Base-by-base conservation (phyloP, 176 grass and related monocot genomes). In the Musa acuminata region DNA sequence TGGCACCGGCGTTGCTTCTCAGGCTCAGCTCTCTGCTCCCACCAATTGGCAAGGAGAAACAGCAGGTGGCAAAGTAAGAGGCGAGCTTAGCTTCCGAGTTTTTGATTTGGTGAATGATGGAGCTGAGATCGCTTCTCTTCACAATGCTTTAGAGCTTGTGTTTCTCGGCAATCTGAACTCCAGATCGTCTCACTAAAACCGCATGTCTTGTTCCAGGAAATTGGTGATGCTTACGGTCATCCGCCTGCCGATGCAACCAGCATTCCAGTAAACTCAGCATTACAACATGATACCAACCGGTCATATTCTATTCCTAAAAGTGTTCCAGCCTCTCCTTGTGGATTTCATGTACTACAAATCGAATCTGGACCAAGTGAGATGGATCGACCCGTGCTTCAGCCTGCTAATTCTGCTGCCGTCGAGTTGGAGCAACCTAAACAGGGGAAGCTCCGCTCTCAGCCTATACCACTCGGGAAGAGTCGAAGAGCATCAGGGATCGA, bases 401-500 rank as follows among this genome's bases (percentile, higher is more conserved):
- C 67, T 17, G 13, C 67, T 50, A 13, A 29, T 48, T 14, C 68
- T 74, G 51, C 72, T 19, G 20, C 52, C 9, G 51, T 20, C 50
- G 1, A 54, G 22, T 13, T 27, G 71, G 54, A 71, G 11, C 51
- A 49, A 1, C 80, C 89, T n/a, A 78, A 60, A 71, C 79, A 80
- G 59, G 51, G 80, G 2, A 81, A 77, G 76, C 92, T 86, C 60
- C 81, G 81, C 54, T 96, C 92, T 22, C 92, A 90, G 87, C 82
- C 89, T 17, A 82, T 92, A 17, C 85, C 90, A 49, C 59, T 60
- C 1, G 55, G 29, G n/a, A 22, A 48, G 13, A 25, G 23, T 59
- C 75, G 59, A 52, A 35, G 54, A 75, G 2, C 27, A 27, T 10
- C 3, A 58, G 29, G 63, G 79, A 13, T 55, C 67, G 55, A 52